A percentile compares a stretch with the other conserved stretches of the same genome.
These are phyloP conservation scores for Termitomyces titanicus DNA, from an alignment of 768 basidiomycete species.

Conservation along the genomic window DNA sequence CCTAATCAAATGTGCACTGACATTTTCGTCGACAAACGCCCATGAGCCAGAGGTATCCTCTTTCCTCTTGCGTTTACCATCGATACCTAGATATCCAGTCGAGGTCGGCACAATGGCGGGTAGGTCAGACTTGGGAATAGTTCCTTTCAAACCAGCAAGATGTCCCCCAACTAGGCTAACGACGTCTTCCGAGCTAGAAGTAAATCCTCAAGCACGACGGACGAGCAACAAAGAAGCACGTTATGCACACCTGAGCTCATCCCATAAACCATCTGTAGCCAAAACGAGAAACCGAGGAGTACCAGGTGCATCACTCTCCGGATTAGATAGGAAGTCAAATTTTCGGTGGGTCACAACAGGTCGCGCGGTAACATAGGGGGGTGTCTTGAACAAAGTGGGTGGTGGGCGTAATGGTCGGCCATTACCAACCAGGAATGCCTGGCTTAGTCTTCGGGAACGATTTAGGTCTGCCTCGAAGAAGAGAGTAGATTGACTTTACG, in stretches of 20 bases:
- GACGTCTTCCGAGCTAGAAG: conserved; percentile 71
- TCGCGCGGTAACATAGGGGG: conserved; percentile 86
- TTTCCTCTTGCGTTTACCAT: conserved; percentile 54
- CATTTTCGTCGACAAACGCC: conserved; percentile 77
- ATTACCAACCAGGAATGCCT: conserved; percentile 66
- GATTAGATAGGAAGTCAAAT: conserved; percentile 46
- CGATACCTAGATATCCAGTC: conserved; percentile 50
- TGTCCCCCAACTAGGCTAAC: conserved; percentile 85
- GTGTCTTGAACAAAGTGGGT: conserved; percentile 70
- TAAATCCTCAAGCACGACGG: neutral
- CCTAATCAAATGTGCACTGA: conserved; percentile 80
- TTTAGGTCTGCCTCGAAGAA: neutral
- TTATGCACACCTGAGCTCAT: conserved; percentile 45
- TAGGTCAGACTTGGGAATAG: conserved; percentile 56
- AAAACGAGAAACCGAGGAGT: conserved; percentile 77
- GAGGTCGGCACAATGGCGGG: conserved; percentile 52
- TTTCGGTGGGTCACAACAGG: conserved; percentile 82
- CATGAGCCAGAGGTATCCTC: conserved; percentile 48
- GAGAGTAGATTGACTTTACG: conserved; percentile 38
- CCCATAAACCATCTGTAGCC: conserved; percentile 86
- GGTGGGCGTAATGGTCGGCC: conserved; percentile 54
- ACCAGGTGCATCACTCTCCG: conserved; percentile 15
- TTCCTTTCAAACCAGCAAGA: conserved; percentile 67
- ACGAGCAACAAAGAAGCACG: too few relatives aligned
- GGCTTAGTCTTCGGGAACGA: conserved; percentile 38